These are phyloP conservation scores for Celoporthe dispersa DNA, from an alignment of 2,329 filamentous ascomycete genomes.

Conservation along the genomic window DNA sequence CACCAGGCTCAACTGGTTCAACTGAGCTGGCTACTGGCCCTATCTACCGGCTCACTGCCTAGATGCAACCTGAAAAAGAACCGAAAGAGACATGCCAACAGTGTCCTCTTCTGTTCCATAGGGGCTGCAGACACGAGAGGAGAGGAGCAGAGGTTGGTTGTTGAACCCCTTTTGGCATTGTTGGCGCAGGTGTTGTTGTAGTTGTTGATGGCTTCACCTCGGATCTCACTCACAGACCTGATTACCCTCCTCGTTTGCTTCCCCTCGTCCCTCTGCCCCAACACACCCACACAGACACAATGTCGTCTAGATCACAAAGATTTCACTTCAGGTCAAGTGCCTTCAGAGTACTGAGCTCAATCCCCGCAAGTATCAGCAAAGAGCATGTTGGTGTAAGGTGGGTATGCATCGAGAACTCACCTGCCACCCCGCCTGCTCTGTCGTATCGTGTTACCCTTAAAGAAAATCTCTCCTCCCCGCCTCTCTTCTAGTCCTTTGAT, in stretches of 20 bases:
- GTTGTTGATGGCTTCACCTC: not conserved
- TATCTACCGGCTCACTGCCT: not conserved
- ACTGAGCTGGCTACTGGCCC: not conserved
- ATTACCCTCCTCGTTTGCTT: not conserved
- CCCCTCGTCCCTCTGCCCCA: not conserved
- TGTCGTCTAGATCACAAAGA: not conserved
- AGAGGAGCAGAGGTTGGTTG: not conserved
- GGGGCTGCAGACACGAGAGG: not conserved
- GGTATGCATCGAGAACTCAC: not conserved
- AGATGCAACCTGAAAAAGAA: not conserved
- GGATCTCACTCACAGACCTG: not conserved
- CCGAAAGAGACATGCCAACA: not conserved
- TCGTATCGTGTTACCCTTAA: not conserved
- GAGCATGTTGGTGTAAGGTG: not conserved
- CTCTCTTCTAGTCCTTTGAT: not conserved
- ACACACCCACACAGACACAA: not conserved
- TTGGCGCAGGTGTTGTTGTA: not conserved
- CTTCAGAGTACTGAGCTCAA: not conserved
- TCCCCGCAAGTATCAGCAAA: not conserved
- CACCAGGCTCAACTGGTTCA: not conserved
- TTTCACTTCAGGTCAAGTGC: not conserved
- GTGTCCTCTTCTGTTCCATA: not conserved
- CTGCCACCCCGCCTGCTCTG: not conserved
- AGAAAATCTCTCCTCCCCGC: too few relatives aligned
- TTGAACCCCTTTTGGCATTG: not conserved